Evolutionary conservation across 192 early-diverging fungal genomes (phyloP), one percentile per base, ranked within the genome.

Genomic region (Rhizophlyctis rosea): DNA sequence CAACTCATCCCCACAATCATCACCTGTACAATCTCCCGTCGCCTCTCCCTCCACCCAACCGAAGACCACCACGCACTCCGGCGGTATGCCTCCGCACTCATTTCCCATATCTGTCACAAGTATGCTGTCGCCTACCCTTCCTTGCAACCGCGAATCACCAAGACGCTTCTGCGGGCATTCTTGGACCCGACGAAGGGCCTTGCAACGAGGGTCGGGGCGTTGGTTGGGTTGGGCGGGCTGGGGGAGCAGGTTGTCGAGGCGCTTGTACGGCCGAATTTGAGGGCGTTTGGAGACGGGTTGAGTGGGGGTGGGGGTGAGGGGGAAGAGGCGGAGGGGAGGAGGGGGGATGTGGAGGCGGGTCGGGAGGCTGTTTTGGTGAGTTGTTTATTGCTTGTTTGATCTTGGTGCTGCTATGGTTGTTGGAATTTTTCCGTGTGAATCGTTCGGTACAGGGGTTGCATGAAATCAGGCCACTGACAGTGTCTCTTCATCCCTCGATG

Each of bases 1-100:
- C 93, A 97, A 83, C 76, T 99, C 7, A 89, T 98, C 47, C 95
- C 96, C 13, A 83, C 88, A 3, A 85, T 98, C 33, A 73, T 99
- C 47, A 93, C 98, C 14, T 98, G 94, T 62, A 74, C 97, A 28
- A 92, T 98, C 5, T 87, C 88, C 60, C 92, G 91, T 61, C 71
- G 84, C 30, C 73, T 99, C 27, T 87, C 89, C 30, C 83, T 86
- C 49, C 68, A 65, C 49, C 80, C 84, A 31, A 72, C 81, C 27
- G 87, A 92, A 24, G 79, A 91, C 55, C 96, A 98, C 70, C 95
- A 91, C 88, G 55, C 80, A 4, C 73, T 95, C 36, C 92, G 98
- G 7, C 69, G 85, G 4, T 80, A 77, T 25, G 88, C 96, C 0
- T 90, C 94, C 0, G 67, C 76, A 24, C 76, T 98, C 27, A 78